These are phyloP conservation scores for Ophiorrhiza pumila DNA, from an alignment of 257 asterid genomes.

Conservation along the genomic window DNA sequence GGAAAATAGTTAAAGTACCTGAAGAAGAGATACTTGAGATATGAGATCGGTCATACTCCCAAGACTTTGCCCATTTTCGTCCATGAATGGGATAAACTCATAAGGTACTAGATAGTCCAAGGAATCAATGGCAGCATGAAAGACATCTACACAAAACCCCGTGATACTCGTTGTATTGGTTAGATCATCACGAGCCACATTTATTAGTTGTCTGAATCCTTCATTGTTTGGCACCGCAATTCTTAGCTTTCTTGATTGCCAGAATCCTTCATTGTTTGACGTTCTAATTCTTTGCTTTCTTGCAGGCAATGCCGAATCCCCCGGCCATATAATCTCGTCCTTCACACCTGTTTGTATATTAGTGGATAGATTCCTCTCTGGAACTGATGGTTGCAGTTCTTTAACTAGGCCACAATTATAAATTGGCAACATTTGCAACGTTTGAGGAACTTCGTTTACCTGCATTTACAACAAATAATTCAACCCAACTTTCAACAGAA, in stretches of 20 bases:
- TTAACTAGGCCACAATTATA: constrained; percentile 29
- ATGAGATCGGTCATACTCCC: constrained; percentile 35
- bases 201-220: constrained; percentile 25
- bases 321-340: constrained; percentile 12
- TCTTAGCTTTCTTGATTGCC: constrained; percentile 18
- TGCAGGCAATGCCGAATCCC: constrained; percentile 16
- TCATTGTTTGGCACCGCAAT: constrained; percentile 24
- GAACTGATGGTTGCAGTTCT: constrained; percentile 8
- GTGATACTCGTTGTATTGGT: constrained; percentile 5
- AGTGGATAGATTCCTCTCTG: constrained; percentile 18
- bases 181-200: constrained; percentile 9
- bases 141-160: constrained; percentile 41
- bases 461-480: constrained; percentile 31
- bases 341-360: background rate
- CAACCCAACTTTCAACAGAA: constrained; percentile 32
- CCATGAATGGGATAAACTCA: constrained; percentile 28
- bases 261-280: no score
- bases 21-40: constrained; percentile 18
- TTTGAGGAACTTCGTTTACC: no score
- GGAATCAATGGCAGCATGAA: constrained; percentile 27
- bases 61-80: background rate
- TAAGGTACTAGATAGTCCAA: constrained; percentile 20
- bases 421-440: no score
- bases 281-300: no score
- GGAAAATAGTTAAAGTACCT: constrained; percentile 22